Evolutionary conservation across 2,329 filamentous ascomycete species (phyloP).

Genomic region (Rhinocladiella mackenziei): DNA sequence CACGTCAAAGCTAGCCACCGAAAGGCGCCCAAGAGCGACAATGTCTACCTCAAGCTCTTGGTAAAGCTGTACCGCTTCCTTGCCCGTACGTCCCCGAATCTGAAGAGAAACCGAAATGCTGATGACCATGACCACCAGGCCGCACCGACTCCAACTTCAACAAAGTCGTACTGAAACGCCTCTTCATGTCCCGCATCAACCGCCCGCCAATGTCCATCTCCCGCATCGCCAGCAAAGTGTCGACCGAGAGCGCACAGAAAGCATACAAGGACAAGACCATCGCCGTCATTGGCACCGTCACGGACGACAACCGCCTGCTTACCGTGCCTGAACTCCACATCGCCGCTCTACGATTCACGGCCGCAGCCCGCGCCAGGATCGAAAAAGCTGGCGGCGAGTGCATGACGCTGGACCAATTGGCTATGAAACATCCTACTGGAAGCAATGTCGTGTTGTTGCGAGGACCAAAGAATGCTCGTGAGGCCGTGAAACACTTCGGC

Average conservation of each 20-base stretch:
- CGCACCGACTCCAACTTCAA: conserved; percentile 98
- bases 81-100: conserved; percentile 64
- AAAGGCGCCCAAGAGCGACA: conserved; percentile 95
- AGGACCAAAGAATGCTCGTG: conserved; percentile 95
- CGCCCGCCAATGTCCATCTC: conserved; percentile 91
- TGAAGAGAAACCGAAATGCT: too few species aligned
- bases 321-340: conserved; percentile 87
- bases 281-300: conserved; percentile 91
- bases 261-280: conserved; percentile 68
- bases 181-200: conserved; percentile 99
- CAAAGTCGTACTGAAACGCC: conserved; percentile 94
- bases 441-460: conserved; percentile 95
- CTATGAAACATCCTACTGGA: conserved; percentile 89
- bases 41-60: conserved; percentile 94
- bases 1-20: conserved; percentile 69
- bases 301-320: conserved; percentile 93
- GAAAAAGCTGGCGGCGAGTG: conserved; percentile 88
- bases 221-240: conserved; percentile 68
- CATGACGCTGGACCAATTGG: conserved; percentile 95
- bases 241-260: conserved; percentile 50
- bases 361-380: conserved; percentile 91
- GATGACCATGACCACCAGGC: conserved; percentile 51
- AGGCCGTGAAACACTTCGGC: conserved; percentile 99
- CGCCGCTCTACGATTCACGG: conserved; percentile 93
- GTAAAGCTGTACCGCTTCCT: conserved; percentile 99